These are phyloP conservation scores for Raffaelea deltoideospora DNA, from an alignment of 2,329 filamentous ascomycete genomes.

Conservation along the genomic window DNA sequence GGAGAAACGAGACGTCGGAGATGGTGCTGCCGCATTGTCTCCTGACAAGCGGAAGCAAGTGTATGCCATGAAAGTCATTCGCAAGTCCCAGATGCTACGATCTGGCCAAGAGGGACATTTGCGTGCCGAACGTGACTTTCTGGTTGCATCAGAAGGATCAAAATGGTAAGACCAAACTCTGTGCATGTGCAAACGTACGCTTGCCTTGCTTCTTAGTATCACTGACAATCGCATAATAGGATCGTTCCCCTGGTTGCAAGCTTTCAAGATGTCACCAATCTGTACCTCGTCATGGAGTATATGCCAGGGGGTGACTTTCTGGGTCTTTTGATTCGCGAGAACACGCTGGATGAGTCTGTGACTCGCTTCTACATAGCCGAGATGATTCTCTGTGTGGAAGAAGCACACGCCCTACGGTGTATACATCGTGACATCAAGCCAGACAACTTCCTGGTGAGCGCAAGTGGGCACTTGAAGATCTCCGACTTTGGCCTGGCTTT, in stretches of 20 bases:
- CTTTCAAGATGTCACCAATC: slow-evolving; percentile 70
- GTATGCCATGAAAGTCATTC: slow-evolving; percentile 94
- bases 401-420: slow-evolving; percentile 73
- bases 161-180: slow-evolving; percentile 41
- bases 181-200: no score
- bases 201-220: no score
- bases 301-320: slow-evolving; percentile 96
- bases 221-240: no score
- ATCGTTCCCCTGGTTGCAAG: slow-evolving; percentile 76
- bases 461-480: slow-evolving; percentile 82
- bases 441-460: slow-evolving; percentile 87
- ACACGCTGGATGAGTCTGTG: slow-evolving; percentile 62
- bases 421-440: slow-evolving; percentile 96
- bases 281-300: slow-evolving; percentile 96
- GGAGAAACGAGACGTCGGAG: slow-evolving; percentile 23
- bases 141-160: slow-evolving; percentile 78
- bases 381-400: slow-evolving; percentile 91
- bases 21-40: neutral
- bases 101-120: slow-evolving; percentile 88
- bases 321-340: slow-evolving; percentile 70
- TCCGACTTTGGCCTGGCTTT: slow-evolving; percentile 94
- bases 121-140: slow-evolving; percentile 78
- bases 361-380: slow-evolving; percentile 84
- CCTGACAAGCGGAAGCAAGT: slow-evolving; percentile 34
- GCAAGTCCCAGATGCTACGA: slow-evolving; percentile 82